A percentile compares a stretch with the other conserved stretches of the same genome.
Conservation (phyloP, 2,329 filamentous ascomycete species). For the Beauveria caledonica region DNA sequence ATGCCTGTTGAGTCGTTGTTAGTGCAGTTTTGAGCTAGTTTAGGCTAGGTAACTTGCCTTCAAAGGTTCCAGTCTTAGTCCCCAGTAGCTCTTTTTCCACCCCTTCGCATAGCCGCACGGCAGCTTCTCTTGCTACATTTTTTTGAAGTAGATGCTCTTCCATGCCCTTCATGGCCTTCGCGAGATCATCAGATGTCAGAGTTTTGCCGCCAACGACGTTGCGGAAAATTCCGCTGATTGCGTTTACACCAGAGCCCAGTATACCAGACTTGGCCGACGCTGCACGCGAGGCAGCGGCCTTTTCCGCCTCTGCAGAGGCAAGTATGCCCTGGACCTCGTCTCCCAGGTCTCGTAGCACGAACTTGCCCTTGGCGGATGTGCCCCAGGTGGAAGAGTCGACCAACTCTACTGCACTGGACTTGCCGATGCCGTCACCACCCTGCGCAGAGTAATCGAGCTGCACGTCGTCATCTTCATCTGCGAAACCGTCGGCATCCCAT, state of each 20-base stretch:
- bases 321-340: conserved; percentile 90
- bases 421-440: conserved; percentile 36
- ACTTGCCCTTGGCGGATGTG: conserved; percentile 79
- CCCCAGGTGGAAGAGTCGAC: conserved; percentile 80
- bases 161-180: conserved; percentile 91
- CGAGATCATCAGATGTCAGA: conserved; percentile 78
- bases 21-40: not conserved
- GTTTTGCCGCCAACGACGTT: conserved; percentile 95
- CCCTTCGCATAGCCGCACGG: conserved; percentile 80
- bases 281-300: conserved; percentile 37
- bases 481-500: conserved; percentile 85
- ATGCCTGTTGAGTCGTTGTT: conserved; percentile 40
- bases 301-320: conserved; percentile 65
- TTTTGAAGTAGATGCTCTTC: conserved; percentile 90
- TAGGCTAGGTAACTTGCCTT: conserved; percentile 39
- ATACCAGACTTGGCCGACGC: conserved; percentile 51
- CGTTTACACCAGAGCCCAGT: conserved; percentile 70
- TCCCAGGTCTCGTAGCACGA: conserved; percentile 85
- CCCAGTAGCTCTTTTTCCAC: conserved; percentile 86
- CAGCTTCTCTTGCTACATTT: conserved; percentile 93
- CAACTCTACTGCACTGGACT: conserved; percentile 57
- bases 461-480: conserved; percentile 72
- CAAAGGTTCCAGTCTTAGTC: conserved; percentile 85
- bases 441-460: conserved; percentile 84
- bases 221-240: conserved; percentile 80